phyloP scores from a whole-genome alignment of 257 asterid genomes.

The Gentiana dahurica region DNA sequence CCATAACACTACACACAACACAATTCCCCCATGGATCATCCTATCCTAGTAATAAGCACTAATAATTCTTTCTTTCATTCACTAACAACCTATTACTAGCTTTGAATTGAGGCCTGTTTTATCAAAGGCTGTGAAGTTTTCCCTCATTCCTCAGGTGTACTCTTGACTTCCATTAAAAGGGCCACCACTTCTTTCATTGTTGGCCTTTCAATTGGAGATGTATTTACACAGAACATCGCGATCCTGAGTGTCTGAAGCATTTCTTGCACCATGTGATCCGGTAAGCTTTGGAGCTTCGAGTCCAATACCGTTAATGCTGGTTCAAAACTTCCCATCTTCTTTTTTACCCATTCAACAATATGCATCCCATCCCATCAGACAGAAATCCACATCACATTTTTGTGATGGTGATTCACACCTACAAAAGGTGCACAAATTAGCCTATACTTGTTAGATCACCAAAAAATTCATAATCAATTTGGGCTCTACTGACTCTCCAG shows the following conservation, averaged over 20 bases:
- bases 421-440: too few relatives aligned
- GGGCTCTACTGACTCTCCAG: too few relatives aligned
- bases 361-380: slow-evolving; percentile 52
- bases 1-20: slow-evolving; percentile 13
- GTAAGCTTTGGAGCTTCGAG: slow-evolving; percentile 64
- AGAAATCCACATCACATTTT: too few relatives aligned
- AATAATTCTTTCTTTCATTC: slow-evolving; percentile 9
- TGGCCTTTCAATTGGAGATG: slow-evolving; percentile 78
- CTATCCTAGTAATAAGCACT: slow-evolving; percentile 16
- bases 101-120: slow-evolving; percentile 57
- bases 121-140: slow-evolving; percentile 86
- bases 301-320: slow-evolving; percentile 73
- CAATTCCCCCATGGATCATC: slow-evolving; percentile 26
- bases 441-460: too few relatives aligned
- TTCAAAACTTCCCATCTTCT: slow-evolving; percentile 95
- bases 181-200: slow-evolving; percentile 98
- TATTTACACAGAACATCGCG: slow-evolving; percentile 89
- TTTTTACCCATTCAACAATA: slow-evolving; percentile 89
- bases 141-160: slow-evolving; percentile 58
- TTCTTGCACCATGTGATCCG: slow-evolving; percentile 88
- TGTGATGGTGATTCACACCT: too few relatives aligned
- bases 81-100: slow-evolving; percentile 22
- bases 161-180: slow-evolving; percentile 84
- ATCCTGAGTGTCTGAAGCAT: slow-evolving; percentile 94
- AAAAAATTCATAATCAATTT: too few relatives aligned